Conservation (phyloP, 2,329 filamentous ascomycete genomes). For the Bimuria novae-zelandiae region DNA sequence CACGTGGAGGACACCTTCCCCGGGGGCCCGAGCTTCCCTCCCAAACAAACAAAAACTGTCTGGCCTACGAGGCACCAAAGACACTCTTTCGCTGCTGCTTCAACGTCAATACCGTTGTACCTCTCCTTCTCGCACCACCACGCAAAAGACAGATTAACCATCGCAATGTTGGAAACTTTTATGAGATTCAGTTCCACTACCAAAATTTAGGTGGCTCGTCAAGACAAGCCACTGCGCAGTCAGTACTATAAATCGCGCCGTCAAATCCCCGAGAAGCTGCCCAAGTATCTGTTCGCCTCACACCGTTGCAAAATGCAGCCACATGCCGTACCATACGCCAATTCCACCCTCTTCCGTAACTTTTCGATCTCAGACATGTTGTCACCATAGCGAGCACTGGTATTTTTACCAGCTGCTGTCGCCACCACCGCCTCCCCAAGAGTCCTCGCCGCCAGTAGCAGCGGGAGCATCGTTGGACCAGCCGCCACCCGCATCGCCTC, state of each 20-base stretch:
- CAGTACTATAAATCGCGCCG: background rate
- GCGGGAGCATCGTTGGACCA: slow-evolving; percentile 5
- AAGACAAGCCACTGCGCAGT: background rate
- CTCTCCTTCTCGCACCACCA: too few relatives aligned
- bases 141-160: background rate
- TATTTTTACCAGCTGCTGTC: slow-evolving; percentile 1
- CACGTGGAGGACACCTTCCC: too few relatives aligned
- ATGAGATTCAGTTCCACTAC: background rate
- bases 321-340: background rate
- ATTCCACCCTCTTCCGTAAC: background rate
- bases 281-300: background rate
- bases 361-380: background rate
- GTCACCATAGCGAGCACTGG: background rate
- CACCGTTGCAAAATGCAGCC: background rate
- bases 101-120: too few relatives aligned
- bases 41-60: too few relatives aligned
- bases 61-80: too few relatives aligned
- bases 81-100: too few relatives aligned
- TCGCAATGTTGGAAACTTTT: background rate
- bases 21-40: too few relatives aligned
- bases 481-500: slow-evolving; percentile 7
- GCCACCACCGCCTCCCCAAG: slow-evolving; percentile 4
- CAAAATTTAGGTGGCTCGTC: background rate
- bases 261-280: background rate
- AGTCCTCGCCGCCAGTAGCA: slow-evolving; percentile 22